phyloP scores from a whole-genome alignment of 345 rosid species.

The Brassica cretica region DNA sequence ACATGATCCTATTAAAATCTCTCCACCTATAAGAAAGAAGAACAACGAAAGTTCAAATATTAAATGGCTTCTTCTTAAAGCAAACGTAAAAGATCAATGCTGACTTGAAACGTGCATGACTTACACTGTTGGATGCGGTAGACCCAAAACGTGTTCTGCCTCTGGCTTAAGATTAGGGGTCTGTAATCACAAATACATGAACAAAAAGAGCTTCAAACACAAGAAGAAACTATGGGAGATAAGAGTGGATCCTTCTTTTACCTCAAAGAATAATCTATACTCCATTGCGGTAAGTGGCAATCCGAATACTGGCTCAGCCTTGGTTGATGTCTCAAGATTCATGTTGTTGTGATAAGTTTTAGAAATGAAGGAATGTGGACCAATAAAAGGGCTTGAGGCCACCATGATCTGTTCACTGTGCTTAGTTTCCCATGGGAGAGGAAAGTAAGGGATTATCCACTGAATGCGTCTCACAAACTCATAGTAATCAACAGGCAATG shows the following conservation, averaged over 20 bases:
- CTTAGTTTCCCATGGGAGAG: constrained; percentile 87
- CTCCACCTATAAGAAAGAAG: constrained; percentile 64
- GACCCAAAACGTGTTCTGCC: constrained; percentile 60
- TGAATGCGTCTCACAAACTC: constrained; percentile 69
- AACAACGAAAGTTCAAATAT: neutral
- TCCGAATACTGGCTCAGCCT: constrained; percentile 57
- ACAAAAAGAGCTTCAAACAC: neutral
- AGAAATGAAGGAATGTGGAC: constrained; percentile 48
- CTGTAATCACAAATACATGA: constrained; percentile 44
- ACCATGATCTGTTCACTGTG: constrained; percentile 54
- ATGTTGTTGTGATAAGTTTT: constrained; percentile 25
- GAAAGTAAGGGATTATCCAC: constrained; percentile 89
- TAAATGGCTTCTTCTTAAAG: constrained; percentile 13
- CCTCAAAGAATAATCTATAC: constrained; percentile 78
- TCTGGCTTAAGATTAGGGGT: constrained; percentile 62
- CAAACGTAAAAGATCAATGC: neutral
- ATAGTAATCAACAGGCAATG: constrained; percentile 69
- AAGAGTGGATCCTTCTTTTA: constrained; percentile 23
- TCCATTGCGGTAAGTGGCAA: constrained; percentile 75
- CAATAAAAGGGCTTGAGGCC: constrained; percentile 50
- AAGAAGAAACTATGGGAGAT: neutral
- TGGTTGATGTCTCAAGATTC: constrained; percentile 32
- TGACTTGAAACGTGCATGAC: constrained; percentile 14
- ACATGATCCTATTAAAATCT: constrained; percentile 80
- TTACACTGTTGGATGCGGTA: constrained; percentile 58